Evolutionary conservation across 2,329 filamentous ascomycete species (phyloP), one percentile per base, ranked within the genome.

Genomic region (Aureobasidium vineae): DNA sequence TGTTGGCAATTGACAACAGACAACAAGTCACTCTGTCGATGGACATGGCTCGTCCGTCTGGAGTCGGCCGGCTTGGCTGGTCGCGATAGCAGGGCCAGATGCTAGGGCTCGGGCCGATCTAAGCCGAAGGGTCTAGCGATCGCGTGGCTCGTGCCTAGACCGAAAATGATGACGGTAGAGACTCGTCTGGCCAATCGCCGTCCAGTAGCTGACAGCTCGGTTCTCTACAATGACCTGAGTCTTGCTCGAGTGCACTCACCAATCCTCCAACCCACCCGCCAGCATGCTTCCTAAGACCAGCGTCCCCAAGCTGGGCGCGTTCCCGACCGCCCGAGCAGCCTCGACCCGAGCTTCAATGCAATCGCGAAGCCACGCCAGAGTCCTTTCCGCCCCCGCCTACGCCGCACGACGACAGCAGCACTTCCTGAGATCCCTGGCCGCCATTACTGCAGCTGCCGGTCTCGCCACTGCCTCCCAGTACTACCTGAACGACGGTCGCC

Each of bases 331-430:
- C 21, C 49, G 71, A 65, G 66, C 71, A 23, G 54, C 54, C 33
- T 21, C 69, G 69, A 21, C 70, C 3, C 65, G 71, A 45, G 54
- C 54, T 59, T 21, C 69, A 69, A 21, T 71, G 70, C 49, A 70
- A 67, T 67, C 68, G 0, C 28, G 63, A 33, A 23, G 15, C 21
- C 41, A 57, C 8, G 60, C 70, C 23, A 66, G 68, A 53, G 68
- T 72, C 15, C 70, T 71, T 10, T 69, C 69, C n/a, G 66, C 73
- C 16, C 63, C 68, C 41, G 57, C 66, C 28, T 79, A 81, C 64
- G 79, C 79, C 23, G 74, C 79, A 31, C 76, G 77, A 15, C 78
- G 80, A 65, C 80, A 81, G 69, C 78, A 79, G 67, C 79, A 81
- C 41, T 78, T 83, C 56, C 71, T 77, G 50, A 77, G 80, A 47